These are phyloP conservation scores for Amphichorda felina DNA, from an alignment of 2,329 filamentous ascomycete genomes.

Conservation along the genomic window DNA sequence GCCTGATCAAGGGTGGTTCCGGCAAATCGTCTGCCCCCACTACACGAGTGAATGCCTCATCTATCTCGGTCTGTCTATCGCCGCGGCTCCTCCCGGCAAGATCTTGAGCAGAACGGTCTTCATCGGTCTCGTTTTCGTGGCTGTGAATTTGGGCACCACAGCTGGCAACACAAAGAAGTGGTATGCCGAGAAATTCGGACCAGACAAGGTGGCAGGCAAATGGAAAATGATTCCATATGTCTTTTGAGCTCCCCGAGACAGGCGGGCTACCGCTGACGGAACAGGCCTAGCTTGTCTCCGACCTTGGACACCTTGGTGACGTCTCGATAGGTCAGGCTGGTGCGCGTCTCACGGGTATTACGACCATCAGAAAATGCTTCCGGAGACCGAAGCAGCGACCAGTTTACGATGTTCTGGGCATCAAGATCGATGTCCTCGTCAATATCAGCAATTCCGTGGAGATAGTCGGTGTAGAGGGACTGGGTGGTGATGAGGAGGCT, in stretches of 20 bases:
- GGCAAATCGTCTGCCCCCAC: conserved; percentile 68
- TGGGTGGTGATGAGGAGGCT: conserved; percentile 66
- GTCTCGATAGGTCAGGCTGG: conserved; percentile 74
- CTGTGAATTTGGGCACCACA: conserved; percentile 69
- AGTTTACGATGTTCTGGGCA: conserved; percentile 55
- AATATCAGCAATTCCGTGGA: conserved; percentile 64
- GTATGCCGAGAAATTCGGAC: conserved; percentile 68
- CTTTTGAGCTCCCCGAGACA: conserved; percentile 18
- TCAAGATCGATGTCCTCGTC: conserved; percentile 54
- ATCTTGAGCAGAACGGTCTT: conserved; percentile 63
- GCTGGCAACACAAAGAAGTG: conserved; percentile 67
- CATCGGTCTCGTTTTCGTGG: conserved; percentile 60
- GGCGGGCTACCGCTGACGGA: conserved; percentile 23
- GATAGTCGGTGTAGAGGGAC: conserved; percentile 54
- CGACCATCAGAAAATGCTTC: conserved; percentile 34
- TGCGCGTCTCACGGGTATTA: conserved; percentile 47
- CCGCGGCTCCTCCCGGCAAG: conserved; percentile 56
- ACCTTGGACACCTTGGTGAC: conserved; percentile 71
- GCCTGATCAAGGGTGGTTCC: conserved; percentile 62
- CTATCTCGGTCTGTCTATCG: conserved; percentile 66
- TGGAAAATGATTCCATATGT: conserved; percentile 70
- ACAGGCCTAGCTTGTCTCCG: conserved; percentile 51
- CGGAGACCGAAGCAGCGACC: conserved; percentile 48
- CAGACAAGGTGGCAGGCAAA: conserved; percentile 44
- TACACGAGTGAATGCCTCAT: conserved; percentile 82